Conservation (phyloP, 345 rosid species). For the Euphorbia peplus region DNA sequence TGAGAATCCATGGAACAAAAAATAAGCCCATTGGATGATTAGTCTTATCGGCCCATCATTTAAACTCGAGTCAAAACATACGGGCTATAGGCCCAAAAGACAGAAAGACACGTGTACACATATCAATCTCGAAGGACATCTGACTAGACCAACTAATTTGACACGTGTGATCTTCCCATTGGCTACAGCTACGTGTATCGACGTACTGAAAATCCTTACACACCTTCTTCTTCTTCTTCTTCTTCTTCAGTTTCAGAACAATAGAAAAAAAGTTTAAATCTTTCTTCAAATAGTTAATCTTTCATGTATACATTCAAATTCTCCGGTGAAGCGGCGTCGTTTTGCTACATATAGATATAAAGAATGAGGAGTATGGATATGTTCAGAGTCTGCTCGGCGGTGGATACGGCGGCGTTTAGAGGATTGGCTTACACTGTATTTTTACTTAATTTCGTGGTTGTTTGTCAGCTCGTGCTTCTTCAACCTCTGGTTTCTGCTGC, state of each 20-base stretch:
- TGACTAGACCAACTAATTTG: not conserved
- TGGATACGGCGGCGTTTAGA: slow-evolving; percentile 73
- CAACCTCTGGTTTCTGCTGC: slow-evolving; percentile 91
- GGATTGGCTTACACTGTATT: slow-evolving; percentile 56
- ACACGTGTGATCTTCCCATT: slow-evolving; percentile 43
- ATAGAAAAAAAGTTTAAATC: not conserved
- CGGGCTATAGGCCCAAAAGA: not conserved
- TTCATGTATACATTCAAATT: not conserved
- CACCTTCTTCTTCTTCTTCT: not conserved
- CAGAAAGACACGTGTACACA: slow-evolving; percentile 17
- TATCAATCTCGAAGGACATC: slow-evolving; percentile 17
- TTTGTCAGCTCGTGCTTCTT: slow-evolving; percentile 78
- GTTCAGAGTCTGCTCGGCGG: slow-evolving; percentile 32
- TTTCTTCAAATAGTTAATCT: not conserved
- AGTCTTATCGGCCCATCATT: not conserved
- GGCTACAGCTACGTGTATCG: slow-evolving; percentile 51
- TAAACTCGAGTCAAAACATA: not conserved
- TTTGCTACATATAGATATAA: not conserved
- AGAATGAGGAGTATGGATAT: slow-evolving; percentile 31
- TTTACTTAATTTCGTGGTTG: slow-evolving; percentile 68
- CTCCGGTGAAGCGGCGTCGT: not conserved
- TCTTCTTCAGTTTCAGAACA: not conserved
- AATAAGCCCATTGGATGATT: not conserved
- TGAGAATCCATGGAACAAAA: no score
- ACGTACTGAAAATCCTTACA: slow-evolving; percentile 20